These are phyloP conservation scores for Maudiozyma serrabonitensis DNA, from an alignment of 805 yeast genomes.

Conservation along the genomic window DNA sequence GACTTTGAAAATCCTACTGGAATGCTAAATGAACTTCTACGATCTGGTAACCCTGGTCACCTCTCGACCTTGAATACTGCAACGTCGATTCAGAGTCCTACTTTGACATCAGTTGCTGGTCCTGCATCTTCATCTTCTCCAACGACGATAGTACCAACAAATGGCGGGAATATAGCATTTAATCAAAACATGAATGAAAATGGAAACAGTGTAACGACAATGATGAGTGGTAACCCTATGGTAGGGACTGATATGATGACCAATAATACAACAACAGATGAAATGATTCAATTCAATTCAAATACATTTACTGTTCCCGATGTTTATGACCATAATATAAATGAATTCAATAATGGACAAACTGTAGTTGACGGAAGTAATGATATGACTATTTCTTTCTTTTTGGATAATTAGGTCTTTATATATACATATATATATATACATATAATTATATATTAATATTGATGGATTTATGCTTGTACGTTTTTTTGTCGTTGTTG, in stretches of 20 bases:
- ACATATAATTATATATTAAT: no score
- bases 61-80: neutral
- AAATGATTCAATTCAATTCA: neutral
- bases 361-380: neutral
- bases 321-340: neutral
- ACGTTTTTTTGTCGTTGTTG: no score
- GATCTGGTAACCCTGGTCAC: neutral
- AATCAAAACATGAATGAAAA: neutral
- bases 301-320: neutral
- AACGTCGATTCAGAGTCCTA: conserved; percentile 1
- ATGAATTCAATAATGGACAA: neutral
- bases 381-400: neutral
- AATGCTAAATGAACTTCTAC: conserved; percentile 11
- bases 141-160: conserved; percentile 3
- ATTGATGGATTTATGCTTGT: no score
- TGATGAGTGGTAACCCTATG: neutral
- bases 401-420: neutral
- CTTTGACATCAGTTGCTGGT: conserved; percentile 4
- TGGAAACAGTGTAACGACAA: neutral
- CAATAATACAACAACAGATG: neutral
- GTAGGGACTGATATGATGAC: neutral
- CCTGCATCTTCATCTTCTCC: conserved; percentile 2
- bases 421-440: neutral
- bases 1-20: conserved; percentile 19
- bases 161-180: neutral